Evolutionary conservation across 164 flowering plant species (phyloP).

Genomic region (Houttuynia cordata): DNA sequence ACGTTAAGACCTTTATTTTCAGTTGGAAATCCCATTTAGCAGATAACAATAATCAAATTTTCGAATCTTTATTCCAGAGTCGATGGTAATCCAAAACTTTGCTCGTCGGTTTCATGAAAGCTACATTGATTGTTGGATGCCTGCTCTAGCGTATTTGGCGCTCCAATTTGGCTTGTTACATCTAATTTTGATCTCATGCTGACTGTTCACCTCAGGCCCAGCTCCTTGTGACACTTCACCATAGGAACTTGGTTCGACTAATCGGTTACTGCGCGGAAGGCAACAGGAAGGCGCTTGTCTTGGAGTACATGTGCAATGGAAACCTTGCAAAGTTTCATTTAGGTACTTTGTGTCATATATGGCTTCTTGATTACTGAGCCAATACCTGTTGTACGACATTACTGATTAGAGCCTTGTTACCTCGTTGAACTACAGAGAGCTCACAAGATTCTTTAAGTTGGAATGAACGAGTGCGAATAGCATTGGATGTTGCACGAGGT

Average conservation of each 20-base stretch:
- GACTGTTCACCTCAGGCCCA: background rate
- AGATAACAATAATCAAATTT: background rate
- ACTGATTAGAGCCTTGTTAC: too few relatives aligned
- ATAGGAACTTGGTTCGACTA: background rate
- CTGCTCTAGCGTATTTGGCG: background rate
- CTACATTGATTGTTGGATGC: background rate
- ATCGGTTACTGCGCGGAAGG: conserved; percentile 5
- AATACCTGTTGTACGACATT: too few relatives aligned
- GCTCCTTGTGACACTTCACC: conserved; percentile 3
- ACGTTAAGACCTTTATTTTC: too few relatives aligned
- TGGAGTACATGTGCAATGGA: conserved; percentile 2
- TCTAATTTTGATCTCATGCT: too few relatives aligned
- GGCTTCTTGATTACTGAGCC: too few relatives aligned
- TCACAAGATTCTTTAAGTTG: background rate
- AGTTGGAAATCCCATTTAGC: background rate
- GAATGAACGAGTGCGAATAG: background rate
- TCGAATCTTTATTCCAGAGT: background rate
- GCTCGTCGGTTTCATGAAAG: background rate
- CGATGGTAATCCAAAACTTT: background rate
- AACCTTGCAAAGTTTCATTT: background rate
- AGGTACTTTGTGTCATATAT: background rate
- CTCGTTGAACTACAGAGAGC: too few relatives aligned
- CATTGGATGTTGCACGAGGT: background rate
- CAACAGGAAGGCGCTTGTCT: background rate
- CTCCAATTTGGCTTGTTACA: background rate